phyloP scores from a whole-genome alignment of 2,329 filamentous ascomycete genomes.

The Pseudovirgaria hyperparasitica region DNA sequence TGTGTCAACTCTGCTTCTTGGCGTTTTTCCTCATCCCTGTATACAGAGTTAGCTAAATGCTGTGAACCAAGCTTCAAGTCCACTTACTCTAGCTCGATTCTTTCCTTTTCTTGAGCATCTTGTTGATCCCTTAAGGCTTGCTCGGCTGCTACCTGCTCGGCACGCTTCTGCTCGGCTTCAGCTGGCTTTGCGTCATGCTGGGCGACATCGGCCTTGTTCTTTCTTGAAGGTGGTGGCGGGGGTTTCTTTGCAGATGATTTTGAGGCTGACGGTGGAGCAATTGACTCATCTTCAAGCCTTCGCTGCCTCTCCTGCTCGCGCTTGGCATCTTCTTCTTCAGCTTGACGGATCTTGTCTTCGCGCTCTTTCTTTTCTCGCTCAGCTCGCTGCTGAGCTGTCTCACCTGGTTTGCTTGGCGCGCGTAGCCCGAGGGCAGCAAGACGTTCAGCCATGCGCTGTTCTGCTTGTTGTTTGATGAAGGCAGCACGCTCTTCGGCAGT shows the following conservation, averaged over 20 bases:
- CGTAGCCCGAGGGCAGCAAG: slow-evolving; percentile 88
- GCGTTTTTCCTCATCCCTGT: slow-evolving; percentile 57
- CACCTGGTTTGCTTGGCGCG: slow-evolving; percentile 63
- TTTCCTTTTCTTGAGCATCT: slow-evolving; percentile 61
- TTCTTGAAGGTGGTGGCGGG: slow-evolving; percentile 62
- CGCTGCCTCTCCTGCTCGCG: slow-evolving; percentile 79
- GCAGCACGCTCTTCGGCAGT: slow-evolving; percentile 89
- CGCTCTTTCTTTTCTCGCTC: slow-evolving; percentile 82
- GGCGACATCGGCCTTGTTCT: slow-evolving; percentile 44
- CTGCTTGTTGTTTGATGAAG: slow-evolving; percentile 93
- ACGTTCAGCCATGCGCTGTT: slow-evolving; percentile 92
- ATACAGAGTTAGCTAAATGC: slow-evolving; percentile 15
- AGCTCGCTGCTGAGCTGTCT: slow-evolving; percentile 69
- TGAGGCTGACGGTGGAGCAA: slow-evolving; percentile 42
- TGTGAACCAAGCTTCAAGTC: background rate
- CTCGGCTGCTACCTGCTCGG: slow-evolving; percentile 42
- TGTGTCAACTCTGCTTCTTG: slow-evolving; percentile 71
- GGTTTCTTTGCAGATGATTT: slow-evolving; percentile 31
- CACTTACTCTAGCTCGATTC: slow-evolving; percentile 71
- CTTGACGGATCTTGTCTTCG: slow-evolving; percentile 74
- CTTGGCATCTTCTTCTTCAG: slow-evolving; percentile 85
- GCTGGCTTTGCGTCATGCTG: slow-evolving; percentile 44
- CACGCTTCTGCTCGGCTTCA: slow-evolving; percentile 45
- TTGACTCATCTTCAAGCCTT: slow-evolving; percentile 66
- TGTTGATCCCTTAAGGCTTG: slow-evolving; percentile 54